Percentiles rank a stretch among this genome's conserved stretches.
These are phyloP conservation scores for Yamadazyma spencermartinsiae DNA, from an alignment of 1,139 yeast genomes.

Conservation along the genomic window DNA sequence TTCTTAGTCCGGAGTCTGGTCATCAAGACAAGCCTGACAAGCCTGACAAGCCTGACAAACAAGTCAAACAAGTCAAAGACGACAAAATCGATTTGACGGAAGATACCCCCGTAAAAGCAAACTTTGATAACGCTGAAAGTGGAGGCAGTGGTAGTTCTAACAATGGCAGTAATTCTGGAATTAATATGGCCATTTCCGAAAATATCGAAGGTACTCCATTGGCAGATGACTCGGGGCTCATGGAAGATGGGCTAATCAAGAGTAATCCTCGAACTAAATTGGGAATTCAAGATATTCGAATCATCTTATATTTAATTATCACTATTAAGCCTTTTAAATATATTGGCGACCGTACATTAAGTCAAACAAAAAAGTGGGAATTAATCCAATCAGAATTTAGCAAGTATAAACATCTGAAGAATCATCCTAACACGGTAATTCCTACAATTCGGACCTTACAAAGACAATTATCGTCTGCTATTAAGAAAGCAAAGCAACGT, in stretches of 20 bases:
- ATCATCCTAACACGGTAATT: conserved; percentile 16
- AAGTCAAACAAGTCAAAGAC: too few species aligned
- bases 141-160: background rate
- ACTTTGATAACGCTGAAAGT: background rate
- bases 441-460: conserved; percentile 43
- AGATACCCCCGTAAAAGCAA: background rate
- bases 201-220: conserved; percentile 3
- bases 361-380: conserved; percentile 41
- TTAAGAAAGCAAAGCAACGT: conserved; percentile 27
- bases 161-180: background rate
- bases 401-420: conserved; percentile 18
- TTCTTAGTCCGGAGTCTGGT: background rate
- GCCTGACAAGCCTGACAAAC: too few species aligned
- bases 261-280: conserved; percentile 26
- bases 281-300: conserved; percentile 28
- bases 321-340: conserved; percentile 39
- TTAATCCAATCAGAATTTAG: conserved; percentile 29
- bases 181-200: conserved; percentile 2
- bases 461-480: conserved; percentile 37
- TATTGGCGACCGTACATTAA: conserved; percentile 33
- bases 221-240: background rate
- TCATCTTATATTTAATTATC: conserved; percentile 32
- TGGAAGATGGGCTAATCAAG: conserved; percentile 3
- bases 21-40: too few species aligned
- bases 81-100: background rate